Evolutionary conservation across 495 filamentous ascomycete species (phyloP).

Genomic region (Talaromyces borbonicus): DNA sequence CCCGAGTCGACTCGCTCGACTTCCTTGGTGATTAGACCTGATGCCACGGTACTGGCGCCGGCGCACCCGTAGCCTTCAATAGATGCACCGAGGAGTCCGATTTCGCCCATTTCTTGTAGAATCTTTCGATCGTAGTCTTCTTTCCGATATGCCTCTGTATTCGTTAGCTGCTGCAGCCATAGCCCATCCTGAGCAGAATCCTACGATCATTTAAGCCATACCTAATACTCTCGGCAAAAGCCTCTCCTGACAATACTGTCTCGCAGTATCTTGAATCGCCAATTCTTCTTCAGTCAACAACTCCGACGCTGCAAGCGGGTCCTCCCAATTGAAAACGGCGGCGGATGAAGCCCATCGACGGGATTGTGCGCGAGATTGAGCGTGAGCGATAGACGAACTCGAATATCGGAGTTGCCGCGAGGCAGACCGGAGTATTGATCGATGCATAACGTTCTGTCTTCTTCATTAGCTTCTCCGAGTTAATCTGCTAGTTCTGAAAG

Average conservation of each 20-base stretch:
- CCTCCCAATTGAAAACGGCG: constrained; percentile 79
- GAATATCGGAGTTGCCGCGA: constrained; percentile 26
- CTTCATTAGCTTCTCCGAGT: no score
- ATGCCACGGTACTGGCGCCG: constrained; percentile 84
- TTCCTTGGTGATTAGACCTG: constrained; percentile 87
- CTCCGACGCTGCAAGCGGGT: constrained; percentile 66
- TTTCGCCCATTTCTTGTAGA: constrained; percentile 88
- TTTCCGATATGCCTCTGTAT: constrained; percentile 81
- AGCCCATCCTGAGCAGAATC: no score
- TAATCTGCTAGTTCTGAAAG: no score
- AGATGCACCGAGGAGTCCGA: constrained; percentile 83
- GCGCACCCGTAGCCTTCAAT: constrained; percentile 92
- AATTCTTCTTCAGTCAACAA: constrained; percentile 82
- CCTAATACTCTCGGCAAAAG: constrained; percentile 79
- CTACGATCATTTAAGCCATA: no score
- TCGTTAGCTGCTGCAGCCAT: no score
- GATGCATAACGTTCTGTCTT: no score
- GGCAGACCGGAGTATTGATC: constrained; percentile 27
- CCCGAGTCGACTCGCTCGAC: constrained; percentile 95
- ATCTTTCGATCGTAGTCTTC: constrained; percentile 88
- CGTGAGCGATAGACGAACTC: constrained; percentile 10
- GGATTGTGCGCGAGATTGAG: constrained; percentile 13
- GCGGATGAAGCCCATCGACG: constrained; percentile 42
- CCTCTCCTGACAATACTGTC: constrained; percentile 85
- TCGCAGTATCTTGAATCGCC: constrained; percentile 78